phyloP scores from a whole-genome alignment of 2,329 filamentous ascomycete species.

The Herpotrichia juniperi region DNA sequence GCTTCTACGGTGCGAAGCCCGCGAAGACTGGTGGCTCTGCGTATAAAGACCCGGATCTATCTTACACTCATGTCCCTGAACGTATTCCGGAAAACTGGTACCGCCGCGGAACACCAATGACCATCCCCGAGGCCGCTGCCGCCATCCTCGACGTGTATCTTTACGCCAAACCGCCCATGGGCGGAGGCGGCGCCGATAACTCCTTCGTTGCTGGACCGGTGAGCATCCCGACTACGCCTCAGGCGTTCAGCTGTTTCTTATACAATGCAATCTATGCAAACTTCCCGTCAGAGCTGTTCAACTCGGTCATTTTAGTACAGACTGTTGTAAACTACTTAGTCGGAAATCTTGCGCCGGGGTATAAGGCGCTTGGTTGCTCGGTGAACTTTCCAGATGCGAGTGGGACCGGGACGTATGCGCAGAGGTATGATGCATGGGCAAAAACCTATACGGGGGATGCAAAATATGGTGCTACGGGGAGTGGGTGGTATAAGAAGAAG shows the following conservation, averaged over 20 bases:
- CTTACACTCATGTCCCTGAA: slow-evolving; percentile 26
- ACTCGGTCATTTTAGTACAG: slow-evolving; percentile 11
- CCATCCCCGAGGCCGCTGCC: slow-evolving; percentile 18
- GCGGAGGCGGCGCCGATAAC: slow-evolving; percentile 21
- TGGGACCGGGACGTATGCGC: slow-evolving; percentile 7
- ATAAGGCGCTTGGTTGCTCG: slow-evolving; percentile 19
- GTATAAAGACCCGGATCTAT: slow-evolving; percentile 17
- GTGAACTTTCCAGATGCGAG: slow-evolving; percentile 18
- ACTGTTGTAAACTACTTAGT: slow-evolving; percentile 17
- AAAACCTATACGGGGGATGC: slow-evolving; percentile 19
- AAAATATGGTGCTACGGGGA: slow-evolving; percentile 19
- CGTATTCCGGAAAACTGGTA: slow-evolving; percentile 30
- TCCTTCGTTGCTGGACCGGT: slow-evolving; percentile 19
- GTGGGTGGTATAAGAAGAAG: slow-evolving; percentile 21
- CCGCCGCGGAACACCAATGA: slow-evolving; percentile 26
- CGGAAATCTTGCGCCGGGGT: slow-evolving; percentile 15
- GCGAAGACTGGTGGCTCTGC: slow-evolving; percentile 1
- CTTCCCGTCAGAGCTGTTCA: slow-evolving; percentile 23
- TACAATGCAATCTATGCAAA: slow-evolving; percentile 26
- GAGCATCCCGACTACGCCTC: slow-evolving; percentile 14
- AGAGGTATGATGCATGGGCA: slow-evolving; percentile 11
- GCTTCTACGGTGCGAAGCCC: slow-evolving; percentile 28
- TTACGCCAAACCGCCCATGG: slow-evolving; percentile 17
- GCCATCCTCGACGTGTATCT: slow-evolving; percentile 27
- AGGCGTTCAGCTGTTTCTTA: slow-evolving; percentile 22